Conservation (phyloP, 495 filamentous ascomycete species). For the Daldinia bambusicola region DNA sequence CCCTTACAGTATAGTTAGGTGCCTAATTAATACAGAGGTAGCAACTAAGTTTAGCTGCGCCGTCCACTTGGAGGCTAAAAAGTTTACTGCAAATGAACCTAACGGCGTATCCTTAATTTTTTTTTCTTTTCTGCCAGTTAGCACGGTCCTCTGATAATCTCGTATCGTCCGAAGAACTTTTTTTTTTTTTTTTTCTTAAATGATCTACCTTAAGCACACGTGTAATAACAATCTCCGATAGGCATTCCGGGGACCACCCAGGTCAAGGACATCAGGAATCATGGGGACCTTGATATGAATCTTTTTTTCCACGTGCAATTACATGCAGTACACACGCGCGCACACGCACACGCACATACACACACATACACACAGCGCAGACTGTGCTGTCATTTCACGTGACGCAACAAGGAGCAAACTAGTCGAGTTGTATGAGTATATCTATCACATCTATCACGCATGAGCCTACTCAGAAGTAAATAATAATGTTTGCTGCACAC, state of each 20-base stretch:
- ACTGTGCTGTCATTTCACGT: not conserved
- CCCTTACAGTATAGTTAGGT: too few relatives aligned
- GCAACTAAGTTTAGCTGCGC: constrained; percentile 20
- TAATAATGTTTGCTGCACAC: not conserved
- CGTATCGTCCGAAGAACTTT: constrained; percentile 3
- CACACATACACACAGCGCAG: not conserved
- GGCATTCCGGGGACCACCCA: not conserved
- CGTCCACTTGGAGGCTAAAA: not conserved
- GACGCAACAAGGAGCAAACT: not conserved
- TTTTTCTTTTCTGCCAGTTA: not conserved
- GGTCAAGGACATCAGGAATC: not conserved
- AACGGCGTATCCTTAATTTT: constrained; percentile 4
- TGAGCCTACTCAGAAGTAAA: not conserved
- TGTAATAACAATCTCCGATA: constrained; percentile 13
- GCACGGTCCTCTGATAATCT: constrained; percentile 7
- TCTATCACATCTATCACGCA: not conserved
- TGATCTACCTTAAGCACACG: constrained; percentile 9
- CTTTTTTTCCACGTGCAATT: constrained; percentile 1
- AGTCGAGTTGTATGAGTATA: not conserved
- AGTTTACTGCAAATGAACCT: not conserved
- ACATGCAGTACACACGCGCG: not conserved
- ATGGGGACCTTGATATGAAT: not conserved
- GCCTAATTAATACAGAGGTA: too few relatives aligned
- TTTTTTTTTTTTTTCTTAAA: not conserved
- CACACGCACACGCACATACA: too few relatives aligned